A percentile compares a stretch with the other conserved stretches of the same genome.
Conservation (phyloP, 805 yeast species). For the Hanseniaspora occidentalis region DNA sequence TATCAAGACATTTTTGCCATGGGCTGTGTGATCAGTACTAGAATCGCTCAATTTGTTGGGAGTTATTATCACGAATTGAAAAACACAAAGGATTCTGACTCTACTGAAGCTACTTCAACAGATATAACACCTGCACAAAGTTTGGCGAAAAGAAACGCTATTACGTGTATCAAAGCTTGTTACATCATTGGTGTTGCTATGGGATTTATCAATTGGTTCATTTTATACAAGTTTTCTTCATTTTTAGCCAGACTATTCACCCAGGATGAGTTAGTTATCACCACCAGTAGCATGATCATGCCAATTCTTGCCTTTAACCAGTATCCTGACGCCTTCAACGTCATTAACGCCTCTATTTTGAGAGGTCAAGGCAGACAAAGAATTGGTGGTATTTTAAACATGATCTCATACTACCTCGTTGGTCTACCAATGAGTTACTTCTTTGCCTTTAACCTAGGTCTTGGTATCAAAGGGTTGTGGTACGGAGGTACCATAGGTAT, state of each 20-base stretch:
- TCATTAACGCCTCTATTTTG: constrained; percentile 59
- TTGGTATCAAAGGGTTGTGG: constrained; percentile 48
- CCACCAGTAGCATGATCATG: constrained; percentile 39
- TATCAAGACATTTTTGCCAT: constrained; percentile 49
- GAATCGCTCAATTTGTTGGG: constrained; percentile 45
- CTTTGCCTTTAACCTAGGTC: constrained; percentile 30
- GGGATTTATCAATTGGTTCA: constrained; percentile 29
- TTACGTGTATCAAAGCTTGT: constrained; percentile 29
- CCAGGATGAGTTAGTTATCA: constrained; percentile 43
- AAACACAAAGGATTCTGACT: neutral
- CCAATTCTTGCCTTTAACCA: constrained; percentile 58
- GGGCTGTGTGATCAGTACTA: constrained; percentile 41
- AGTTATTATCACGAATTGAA: constrained; percentile 12
- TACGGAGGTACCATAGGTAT: constrained; percentile 58
- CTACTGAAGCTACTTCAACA: neutral
- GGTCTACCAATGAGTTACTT: constrained; percentile 57
- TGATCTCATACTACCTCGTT: constrained; percentile 56
- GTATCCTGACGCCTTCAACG: constrained; percentile 56
- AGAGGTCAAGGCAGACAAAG: constrained; percentile 69
- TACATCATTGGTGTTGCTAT: constrained; percentile 24
- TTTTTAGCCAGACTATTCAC: constrained; percentile 50
- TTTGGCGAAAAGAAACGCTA: constrained; percentile 16
- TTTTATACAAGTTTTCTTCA: constrained; percentile 33
- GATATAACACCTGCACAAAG: neutral
- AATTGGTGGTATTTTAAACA: constrained; percentile 57